Conservation (phyloP, 1,284 basidiomycete genomes). For the Ustilago nuda region DNA sequence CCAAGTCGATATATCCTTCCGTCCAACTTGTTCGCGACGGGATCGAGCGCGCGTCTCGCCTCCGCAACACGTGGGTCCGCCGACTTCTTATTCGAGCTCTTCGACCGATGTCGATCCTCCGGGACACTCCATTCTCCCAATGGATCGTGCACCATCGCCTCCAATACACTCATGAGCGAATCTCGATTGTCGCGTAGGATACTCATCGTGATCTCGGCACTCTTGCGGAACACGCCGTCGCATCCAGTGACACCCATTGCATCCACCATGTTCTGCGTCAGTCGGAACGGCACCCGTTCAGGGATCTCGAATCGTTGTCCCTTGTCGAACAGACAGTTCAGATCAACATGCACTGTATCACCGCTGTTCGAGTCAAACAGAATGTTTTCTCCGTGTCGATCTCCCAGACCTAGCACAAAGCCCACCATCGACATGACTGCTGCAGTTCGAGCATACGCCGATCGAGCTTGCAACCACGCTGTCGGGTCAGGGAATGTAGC, state of each 20-base stretch:
- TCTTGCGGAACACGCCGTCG: constrained; percentile 92
- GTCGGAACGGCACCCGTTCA: constrained; percentile 92
- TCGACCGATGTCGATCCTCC: constrained; percentile 63
- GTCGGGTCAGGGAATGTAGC: constrained; percentile 96
- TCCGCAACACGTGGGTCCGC: constrained; percentile 59
- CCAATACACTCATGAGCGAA: constrained; percentile 93
- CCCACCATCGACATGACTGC: constrained; percentile 99
- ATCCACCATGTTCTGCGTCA: constrained; percentile 94
- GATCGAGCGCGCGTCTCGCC: constrained; percentile 63
- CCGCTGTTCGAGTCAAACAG: constrained; percentile 89
- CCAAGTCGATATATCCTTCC: constrained; percentile 57
- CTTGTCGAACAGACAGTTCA: constrained; percentile 98
- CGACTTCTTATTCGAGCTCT: constrained; percentile 20
- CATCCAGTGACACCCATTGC: constrained; percentile 93
- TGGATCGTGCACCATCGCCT: constrained; percentile 97
- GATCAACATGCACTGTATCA: constrained; percentile 95
- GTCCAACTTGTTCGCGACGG: constrained; percentile 65
- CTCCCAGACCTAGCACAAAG: constrained; percentile 95
- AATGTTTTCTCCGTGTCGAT: constrained; percentile 97
- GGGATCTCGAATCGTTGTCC: constrained; percentile 87
- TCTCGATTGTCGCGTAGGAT: constrained; percentile 91
- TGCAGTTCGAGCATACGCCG: constrained; percentile 86
- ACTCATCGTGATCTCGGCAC: constrained; percentile 90
- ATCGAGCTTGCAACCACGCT: constrained; percentile 89
- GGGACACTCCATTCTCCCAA: constrained; percentile 91